phyloP scores from a whole-genome alignment of 2,329 filamentous ascomycete species.

The Huntiella bhutanensis region DNA sequence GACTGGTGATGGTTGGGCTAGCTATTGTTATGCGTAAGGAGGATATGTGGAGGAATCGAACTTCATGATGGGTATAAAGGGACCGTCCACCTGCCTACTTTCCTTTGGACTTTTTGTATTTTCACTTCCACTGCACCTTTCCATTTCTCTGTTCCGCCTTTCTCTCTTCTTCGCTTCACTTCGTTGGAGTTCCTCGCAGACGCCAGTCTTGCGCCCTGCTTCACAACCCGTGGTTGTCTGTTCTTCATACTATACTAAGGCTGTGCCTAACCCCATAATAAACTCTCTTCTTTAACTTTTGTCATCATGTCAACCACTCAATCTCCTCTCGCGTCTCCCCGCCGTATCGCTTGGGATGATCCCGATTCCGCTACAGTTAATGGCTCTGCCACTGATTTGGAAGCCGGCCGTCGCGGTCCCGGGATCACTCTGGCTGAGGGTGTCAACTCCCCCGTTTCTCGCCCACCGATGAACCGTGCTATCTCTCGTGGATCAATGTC shows the following conservation, averaged over 20 bases:
- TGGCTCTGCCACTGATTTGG: conserved; percentile 1
- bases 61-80: no score
- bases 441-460: conserved; percentile 3
- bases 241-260: not conserved
- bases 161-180: not conserved
- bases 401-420: conserved; percentile 3
- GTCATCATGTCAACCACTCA: not conserved
- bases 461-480: conserved; percentile 8
- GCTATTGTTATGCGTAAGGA: no score
- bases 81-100: no score
- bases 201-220: not conserved
- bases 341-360: conserved; percentile 6
- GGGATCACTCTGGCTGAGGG: conserved; percentile 5
- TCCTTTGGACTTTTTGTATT: no score
- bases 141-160: not conserved
- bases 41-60: no score
- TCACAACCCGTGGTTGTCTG: not conserved
- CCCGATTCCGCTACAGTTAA: not conserved
- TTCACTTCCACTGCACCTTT: not conserved
- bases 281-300: not conserved
- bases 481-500: conserved; percentile 11
- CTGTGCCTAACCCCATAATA: not conserved
- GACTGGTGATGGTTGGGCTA: not conserved
- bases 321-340: not conserved
- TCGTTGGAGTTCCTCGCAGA: not conserved